phyloP scores from a whole-genome alignment of 768 basidiomycete species.

The Calocera cornea region DNA sequence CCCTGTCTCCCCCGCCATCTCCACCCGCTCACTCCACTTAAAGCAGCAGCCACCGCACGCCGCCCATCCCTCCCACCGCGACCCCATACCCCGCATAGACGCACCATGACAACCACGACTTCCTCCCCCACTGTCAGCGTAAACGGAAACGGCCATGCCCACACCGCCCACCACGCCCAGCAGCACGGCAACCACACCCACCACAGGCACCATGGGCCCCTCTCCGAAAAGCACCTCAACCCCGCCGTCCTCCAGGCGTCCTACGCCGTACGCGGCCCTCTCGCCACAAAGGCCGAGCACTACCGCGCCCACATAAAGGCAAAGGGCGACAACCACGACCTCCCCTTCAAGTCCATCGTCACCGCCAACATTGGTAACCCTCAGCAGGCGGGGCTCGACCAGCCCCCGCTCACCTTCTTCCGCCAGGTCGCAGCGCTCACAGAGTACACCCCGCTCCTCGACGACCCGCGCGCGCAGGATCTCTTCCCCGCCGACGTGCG shows the following conservation, averaged over 20 bases:
- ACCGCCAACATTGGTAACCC: conserved; percentile 97
- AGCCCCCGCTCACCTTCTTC: conserved; percentile 81
- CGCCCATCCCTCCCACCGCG: no score
- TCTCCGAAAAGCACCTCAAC: conserved; percentile 65
- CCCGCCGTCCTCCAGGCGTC: conserved; percentile 74
- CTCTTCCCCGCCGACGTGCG: conserved; percentile 80
- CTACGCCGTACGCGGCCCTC: conserved; percentile 94
- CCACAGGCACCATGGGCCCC: conserved; percentile 17
- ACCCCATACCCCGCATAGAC: no score
- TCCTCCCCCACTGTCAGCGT: not conserved
- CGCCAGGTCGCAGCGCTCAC: conserved; percentile 86
- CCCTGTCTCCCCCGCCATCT: no score
- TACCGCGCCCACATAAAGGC: conserved; percentile 56
- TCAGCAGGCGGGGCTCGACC: conserved; percentile 88
- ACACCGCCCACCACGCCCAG: not conserved
- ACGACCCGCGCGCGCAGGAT: conserved; percentile 45
- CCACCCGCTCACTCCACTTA: no score
- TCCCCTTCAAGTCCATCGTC: conserved; percentile 83
- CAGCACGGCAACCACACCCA: not conserved
- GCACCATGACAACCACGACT: not conserved
- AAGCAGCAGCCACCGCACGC: no score
- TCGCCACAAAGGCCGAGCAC: conserved; percentile 85
- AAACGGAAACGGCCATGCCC: not conserved
- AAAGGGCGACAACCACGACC: conserved; percentile 32
- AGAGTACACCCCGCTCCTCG: conserved; percentile 78